Percentiles rank a stretch among this genome's conserved stretches.
Conservation (phyloP, 2,329 filamentous ascomycete genomes). For the Tolypocladium capitatum region DNA sequence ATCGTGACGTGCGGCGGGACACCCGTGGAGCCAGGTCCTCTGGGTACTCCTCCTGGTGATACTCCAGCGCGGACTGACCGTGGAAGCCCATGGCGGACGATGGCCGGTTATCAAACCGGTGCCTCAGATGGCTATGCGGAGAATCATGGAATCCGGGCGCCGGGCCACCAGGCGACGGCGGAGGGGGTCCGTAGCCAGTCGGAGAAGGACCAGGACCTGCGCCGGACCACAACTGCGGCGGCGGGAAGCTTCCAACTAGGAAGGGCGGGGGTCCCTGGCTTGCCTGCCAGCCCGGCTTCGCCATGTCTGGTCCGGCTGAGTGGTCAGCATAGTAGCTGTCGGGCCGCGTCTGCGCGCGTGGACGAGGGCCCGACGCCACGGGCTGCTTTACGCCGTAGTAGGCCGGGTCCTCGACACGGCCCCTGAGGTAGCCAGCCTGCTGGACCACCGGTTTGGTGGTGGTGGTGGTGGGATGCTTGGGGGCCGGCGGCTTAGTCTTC, state of each 20-base stretch:
- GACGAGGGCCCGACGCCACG: conserved; percentile 16
- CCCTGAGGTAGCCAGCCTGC: conserved; percentile 16
- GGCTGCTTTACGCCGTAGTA: conserved; percentile 22
- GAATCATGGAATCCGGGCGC: conserved; percentile 18
- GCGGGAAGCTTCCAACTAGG: conserved; percentile 17
- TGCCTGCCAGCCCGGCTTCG: conserved; percentile 14
- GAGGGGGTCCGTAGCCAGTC: conserved; percentile 12
- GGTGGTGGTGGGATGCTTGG: conserved; percentile 19
- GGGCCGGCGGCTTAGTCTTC: conserved; percentile 15
- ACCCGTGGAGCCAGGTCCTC: conserved; percentile 23
- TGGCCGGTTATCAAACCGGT: conserved; percentile 21
- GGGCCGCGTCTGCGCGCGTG: conserved; percentile 19
- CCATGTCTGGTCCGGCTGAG: conserved; percentile 11
- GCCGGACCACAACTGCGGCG: conserved; percentile 13
- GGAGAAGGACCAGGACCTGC: conserved; percentile 12
- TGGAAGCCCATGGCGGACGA: conserved; percentile 27
- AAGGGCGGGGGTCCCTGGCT: conserved; percentile 11
- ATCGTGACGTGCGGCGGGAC: conserved; percentile 28
- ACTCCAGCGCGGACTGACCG: conserved; percentile 12
- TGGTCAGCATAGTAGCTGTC: conserved; percentile 24
- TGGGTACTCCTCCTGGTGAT: conserved; percentile 27
- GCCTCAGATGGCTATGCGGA: conserved; percentile 17
- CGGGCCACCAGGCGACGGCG: conserved; percentile 15
- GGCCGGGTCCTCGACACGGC: conserved; percentile 20
- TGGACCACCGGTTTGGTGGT: conserved; percentile 19